Base-by-base conservation (phyloP, 169 alveolate genomes). In the Babesia bovis region DNA sequence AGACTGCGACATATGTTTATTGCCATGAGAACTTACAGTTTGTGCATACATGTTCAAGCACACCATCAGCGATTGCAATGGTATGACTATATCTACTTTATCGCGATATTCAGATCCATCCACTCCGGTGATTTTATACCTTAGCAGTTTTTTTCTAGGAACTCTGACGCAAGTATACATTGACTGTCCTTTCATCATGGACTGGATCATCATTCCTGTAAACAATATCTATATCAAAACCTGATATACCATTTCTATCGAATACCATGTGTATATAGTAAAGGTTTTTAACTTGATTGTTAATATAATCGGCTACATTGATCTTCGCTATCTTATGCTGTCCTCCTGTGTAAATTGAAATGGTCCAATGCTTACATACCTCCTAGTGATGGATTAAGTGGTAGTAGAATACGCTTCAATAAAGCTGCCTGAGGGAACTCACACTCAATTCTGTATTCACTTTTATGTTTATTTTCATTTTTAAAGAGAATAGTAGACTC, bases 171-270 rank as follows among this genome's bases (percentile, higher is more conserved):
- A 78, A 1, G 83, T 78, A 66, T 78, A 78, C 87, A 78, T 78
- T n/a, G 87, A 56, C 59, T 78, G 87, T 9, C 87, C 87, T 17
- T 66, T 70, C 87, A 78, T 78, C 87, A 78, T 78, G 33, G 87
- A 67, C 52, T 78, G 87, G 7, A 78, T 68, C 83, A 68, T 78
- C 52, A 78, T 51, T 23, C 42, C 87, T 78, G n/a, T n/a, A 40
- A 25, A 36, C 9, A 26, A 28, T 19, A 30, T 45, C 36, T 25
- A 28, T 9, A 23, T 0, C 33, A 45, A 0, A 15, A 6, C 23
- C 4, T 6, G 38, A 5, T 17, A 32, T 30, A 81, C 88, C 40
- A 28, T 65, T 40, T 19, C 60, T 78, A 7, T 72, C 58, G 47
- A 78, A 78, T 15, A 78, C 87, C 25, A 78, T 47, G 44, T 78